These are phyloP conservation scores for Auriscalpium vulgare DNA, from an alignment of 768 basidiomycete species.

Conservation along the genomic window DNA sequence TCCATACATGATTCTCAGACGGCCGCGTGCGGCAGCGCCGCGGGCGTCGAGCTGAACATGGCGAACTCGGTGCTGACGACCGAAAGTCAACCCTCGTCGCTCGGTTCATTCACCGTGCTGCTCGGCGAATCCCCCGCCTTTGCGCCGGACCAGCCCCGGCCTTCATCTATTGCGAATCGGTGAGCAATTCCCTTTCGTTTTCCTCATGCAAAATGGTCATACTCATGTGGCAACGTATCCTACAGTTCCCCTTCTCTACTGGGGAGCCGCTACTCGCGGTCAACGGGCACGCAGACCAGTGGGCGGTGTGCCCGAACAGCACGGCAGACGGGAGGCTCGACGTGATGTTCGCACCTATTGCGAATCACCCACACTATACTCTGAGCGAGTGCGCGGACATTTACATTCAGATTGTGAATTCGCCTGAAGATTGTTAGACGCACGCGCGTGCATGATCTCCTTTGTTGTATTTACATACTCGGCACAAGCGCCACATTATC, in stretches of 20 bases:
- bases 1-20: background rate
- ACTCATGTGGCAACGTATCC: too few relatives aligned
- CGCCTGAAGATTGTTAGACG: background rate
- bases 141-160: background rate
- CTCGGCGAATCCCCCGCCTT: background rate
- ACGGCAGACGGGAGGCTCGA: constrained; percentile 19
- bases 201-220: too few relatives aligned
- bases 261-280: background rate
- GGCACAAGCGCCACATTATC: too few relatives aligned
- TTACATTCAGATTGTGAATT: background rate
- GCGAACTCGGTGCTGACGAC: background rate
- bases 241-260: too few relatives aligned
- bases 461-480: too few relatives aligned
- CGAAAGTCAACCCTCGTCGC: background rate
- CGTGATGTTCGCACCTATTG: constrained; percentile 22
- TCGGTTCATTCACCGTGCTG: background rate
- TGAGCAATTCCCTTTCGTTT: background rate
- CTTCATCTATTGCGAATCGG: background rate
- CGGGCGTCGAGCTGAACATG: background rate
- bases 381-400: constrained; percentile 19
- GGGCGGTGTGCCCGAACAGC: constrained; percentile 21
- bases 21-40: background rate
- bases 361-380: constrained; percentile 20
- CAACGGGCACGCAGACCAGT: constrained; percentile 1
- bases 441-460: too few relatives aligned